Evolutionary conservation across 441 rosid species (phyloP), one percentile per base, ranked within the genome.

Genomic region (Croton laevigatus): DNA sequence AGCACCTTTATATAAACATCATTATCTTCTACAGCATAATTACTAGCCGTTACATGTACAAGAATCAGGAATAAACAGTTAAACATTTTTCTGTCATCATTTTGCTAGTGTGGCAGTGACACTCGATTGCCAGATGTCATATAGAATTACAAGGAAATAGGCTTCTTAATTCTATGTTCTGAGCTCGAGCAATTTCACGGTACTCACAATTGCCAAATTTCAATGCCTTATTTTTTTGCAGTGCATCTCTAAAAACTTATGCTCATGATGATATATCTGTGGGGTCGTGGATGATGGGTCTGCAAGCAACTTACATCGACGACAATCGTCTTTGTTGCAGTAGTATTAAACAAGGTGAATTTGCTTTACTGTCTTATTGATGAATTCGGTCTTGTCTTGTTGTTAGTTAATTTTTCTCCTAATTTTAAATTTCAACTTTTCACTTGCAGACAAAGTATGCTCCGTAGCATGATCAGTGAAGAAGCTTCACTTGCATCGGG

Each of bases 251-350:
- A 79, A 93, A 93, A 87, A 81, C 86, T 59, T 93, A 89, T 66
- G 96, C 95, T 40, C 85, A 83, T 76, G 99, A 95, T 69, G 98
- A 95, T 82, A 81, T 65, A 75, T 85, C 99, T 8, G 75, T 91
- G 2, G 99, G 99, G 46, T 95, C 99, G 66, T 95, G 98, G 99
- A 89, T 95, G 96, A 89, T 95, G 82, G 98, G 99, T 71, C 68
- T 95, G 59, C 88, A 84, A 69, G 89, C 95, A 72, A 88, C 98
- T 64, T 91, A 89, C 68, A 88, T 86, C 78, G 98, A 95, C 20
- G 98, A 95, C 80, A 88, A 86, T 78, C 88, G 88, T 59, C 83
- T 95, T 65, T 95, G 99, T 81, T 93, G 99, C 79, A 66, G 91
- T 76, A 87, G 97, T 84, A 83, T 83, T 61, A 88, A 84, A 77